A percentile compares a stretch with the other conserved stretches of the same genome.
Evolutionary conservation across 208 protist species (phyloP).

Genomic region (Acanthamoeba castellanii): DNA sequence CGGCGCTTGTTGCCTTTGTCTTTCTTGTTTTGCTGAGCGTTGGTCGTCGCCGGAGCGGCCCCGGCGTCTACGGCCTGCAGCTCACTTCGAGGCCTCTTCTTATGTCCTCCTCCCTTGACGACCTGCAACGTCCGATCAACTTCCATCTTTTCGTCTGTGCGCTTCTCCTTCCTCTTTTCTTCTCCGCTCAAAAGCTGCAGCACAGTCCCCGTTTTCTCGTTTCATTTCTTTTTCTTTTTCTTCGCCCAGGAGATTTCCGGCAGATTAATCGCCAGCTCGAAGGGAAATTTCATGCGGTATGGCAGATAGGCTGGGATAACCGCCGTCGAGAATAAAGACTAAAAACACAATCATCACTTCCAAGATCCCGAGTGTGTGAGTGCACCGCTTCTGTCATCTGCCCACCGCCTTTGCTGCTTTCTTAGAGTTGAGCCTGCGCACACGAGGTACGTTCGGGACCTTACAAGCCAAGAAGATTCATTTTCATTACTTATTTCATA

Average conservation of each 20-base stretch:
- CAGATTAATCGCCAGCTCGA: not conserved
- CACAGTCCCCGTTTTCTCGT: not conserved
- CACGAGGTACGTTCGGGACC: no score
- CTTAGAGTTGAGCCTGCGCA: no score
- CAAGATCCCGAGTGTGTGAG: no score
- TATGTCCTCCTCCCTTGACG: not conserved
- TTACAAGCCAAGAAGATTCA: no score
- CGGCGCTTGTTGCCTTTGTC: not conserved
- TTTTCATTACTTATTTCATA: no score
- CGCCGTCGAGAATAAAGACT: not conserved
- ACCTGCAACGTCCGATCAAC: not conserved
- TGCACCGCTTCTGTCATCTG: no score
- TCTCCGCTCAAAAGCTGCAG: not conserved
- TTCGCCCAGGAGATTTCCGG: not conserved
- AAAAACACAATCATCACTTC: no score
- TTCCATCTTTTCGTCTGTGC: conserved; percentile 3
- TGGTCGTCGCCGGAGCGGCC: not conserved
- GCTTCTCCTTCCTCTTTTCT: not conserved
- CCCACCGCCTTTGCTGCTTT: no score
- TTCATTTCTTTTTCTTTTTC: not conserved
- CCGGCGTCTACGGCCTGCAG: no score
- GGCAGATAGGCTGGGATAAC: not conserved
- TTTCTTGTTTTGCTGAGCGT: not conserved
- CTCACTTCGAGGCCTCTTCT: not conserved
- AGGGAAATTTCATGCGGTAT: not conserved